Evolutionary conservation across 116 monocot species (phyloP), one percentile per base, ranked within the genome.

Genomic region (Dioscorea cayenensis): DNA sequence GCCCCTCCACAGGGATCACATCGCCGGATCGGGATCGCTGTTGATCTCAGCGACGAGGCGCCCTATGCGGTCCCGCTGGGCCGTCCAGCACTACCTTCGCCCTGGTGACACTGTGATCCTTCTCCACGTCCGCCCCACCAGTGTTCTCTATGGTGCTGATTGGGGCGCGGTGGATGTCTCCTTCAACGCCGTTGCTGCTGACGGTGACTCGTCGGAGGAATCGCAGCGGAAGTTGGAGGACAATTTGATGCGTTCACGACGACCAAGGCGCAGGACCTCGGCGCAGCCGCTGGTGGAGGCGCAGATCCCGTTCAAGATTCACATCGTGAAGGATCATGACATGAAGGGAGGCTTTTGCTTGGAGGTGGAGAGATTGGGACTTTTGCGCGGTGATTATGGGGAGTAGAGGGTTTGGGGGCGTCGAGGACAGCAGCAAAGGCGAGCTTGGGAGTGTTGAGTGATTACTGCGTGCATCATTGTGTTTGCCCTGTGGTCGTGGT

Each of bases 281-380:
- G 88, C 92, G 19, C 82, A 80, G 78, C 92, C 92, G 13, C 80
- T 92, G 38, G 75, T 79, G 55, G 88, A 88, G 28, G 76, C 86
- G 36, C 74, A 77, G 69, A 80, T 92, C 78, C 92, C 92, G 6
- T 92, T 88, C 71, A 92, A 92, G 81, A 89, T 92, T 67, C 86
- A 89, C 76, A 89, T 89, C 75, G 89, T 92, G 25, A 89, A 89
- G 82, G 92, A 92, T 73, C 89, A 89, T 71, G 92, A 92, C 71
- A 92, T 92, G 92, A 92, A 92, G 80, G 92, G 78, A 79, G 92
- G 71, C 88, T 92, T n/a, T 14, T 92, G 92, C 69, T 76, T 92
- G 29, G 92, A 92, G 84, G 89, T 89, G 5, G 92, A 92, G 84
- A 72, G 92, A 74, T 73, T 92, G 7, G 92, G 89, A 12, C 70